These are phyloP conservation scores for Rhododendron vialii DNA, from an alignment of 148 eudicot genomes.

Conservation along the genomic window DNA sequence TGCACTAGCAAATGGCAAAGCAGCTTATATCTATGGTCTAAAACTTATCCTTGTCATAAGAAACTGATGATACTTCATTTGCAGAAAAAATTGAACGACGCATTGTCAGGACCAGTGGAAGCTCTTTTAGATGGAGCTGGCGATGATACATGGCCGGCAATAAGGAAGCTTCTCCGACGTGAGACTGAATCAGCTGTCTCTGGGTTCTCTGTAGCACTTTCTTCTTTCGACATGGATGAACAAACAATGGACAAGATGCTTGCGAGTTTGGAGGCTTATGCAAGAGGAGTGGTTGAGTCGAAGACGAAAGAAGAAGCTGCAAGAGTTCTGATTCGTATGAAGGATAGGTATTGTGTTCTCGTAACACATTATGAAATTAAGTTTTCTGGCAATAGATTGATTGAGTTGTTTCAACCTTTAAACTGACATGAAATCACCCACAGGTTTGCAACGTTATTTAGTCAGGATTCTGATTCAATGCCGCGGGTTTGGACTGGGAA, in stretches of 20 bases:
- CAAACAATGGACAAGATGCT: conserved; percentile 59
- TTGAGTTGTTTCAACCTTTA: background rate
- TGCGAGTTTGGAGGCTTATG: conserved; percentile 52
- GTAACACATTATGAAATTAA: background rate
- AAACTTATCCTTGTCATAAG: background rate
- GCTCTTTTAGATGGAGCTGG: conserved; percentile 90
- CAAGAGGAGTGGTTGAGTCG: conserved; percentile 74
- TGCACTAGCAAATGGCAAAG: background rate
- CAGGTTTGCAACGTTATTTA: conserved; percentile 85
- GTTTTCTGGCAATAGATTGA: background rate
- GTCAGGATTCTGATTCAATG: conserved; percentile 94
- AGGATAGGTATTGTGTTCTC: conserved; percentile 59
- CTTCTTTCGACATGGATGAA: conserved; percentile 82
- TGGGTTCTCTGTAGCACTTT: conserved; percentile 66
- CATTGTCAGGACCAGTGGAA: conserved; percentile 84
- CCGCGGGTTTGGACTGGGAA: conserved; percentile 98
- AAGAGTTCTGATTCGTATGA: conserved; percentile 84
- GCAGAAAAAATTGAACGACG: conserved; percentile 76
- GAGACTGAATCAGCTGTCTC: conserved; percentile 77
- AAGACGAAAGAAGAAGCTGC: conserved; percentile 95
- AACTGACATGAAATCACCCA: conserved; percentile 16
- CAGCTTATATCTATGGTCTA: background rate
- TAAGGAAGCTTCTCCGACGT: conserved; percentile 71
- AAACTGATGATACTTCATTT: conserved; percentile 8
- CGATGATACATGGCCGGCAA: conserved; percentile 92